Base-by-base conservation (phyloP, 768 basidiomycete genomes). In the Kwoniella dejecticola region DNA sequence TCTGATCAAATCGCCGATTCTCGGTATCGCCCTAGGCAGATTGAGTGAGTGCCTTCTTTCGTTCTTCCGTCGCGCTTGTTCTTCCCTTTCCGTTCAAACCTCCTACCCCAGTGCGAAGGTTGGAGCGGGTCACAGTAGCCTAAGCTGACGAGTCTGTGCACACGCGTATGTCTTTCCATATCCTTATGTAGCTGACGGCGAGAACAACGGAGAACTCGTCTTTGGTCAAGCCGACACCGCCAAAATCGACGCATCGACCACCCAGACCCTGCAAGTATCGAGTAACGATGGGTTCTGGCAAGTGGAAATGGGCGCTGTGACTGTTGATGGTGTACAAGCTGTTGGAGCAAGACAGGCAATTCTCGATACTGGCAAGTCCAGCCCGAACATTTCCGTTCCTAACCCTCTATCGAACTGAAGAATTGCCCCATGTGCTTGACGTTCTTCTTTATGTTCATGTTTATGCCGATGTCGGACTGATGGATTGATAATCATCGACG, bases 11-110 rank as follows among this genome's bases (percentile, higher is more conserved):
- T 81, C 83, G 6, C 83, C 89, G 1, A 87, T 92, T 71, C 84
- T 85, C 10, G 89, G 89, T 8, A 91, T 84, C 84, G 91, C 89
- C 80, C 85, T 94, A 57, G 83, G 89, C 2, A 88, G 91, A 59
- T 80, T 87, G 31, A 82, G 64, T 66, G 21, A 36, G 64, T 57
- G 6, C 7, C 24, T 19, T 4, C 10, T 23, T 12, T 15, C 12
- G 6, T 42, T n/a, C n/a, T n/a, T n/a, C n/a, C n/a, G n/a, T n/a
- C n/a, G n/a, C n/a, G n/a, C n/a, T n/a, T n/a, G n/a, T n/a, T n/a
- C n/a, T n/a, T n/a, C n/a, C n/a, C n/a, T n/a, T n/a, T n/a, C n/a
- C n/a, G n/a, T n/a, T n/a, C n/a, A n/a, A n/a, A n/a, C n/a, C n/a
- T n/a, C n/a, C n/a, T n/a, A n/a, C n/a, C n/a, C n/a, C n/a, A n/a